These are phyloP conservation scores for Coprinopsis strossmayeri DNA, from an alignment of 768 basidiomycete genomes.

Conservation along the genomic window DNA sequence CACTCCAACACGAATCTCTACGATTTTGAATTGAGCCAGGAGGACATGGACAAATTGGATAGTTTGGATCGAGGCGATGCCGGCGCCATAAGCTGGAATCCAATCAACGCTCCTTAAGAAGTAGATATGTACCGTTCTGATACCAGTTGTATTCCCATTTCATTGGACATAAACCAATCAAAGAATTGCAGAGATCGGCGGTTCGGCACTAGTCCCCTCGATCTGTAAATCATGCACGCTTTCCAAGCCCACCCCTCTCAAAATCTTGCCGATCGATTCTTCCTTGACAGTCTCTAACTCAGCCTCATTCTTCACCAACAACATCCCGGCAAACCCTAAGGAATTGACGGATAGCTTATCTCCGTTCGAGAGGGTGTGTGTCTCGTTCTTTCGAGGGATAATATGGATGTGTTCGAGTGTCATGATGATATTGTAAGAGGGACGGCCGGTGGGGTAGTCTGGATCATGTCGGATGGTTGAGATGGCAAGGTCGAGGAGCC, in stretches of 20 bases:
- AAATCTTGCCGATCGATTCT: conserved; percentile 56
- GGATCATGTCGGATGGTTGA: conserved; percentile 65
- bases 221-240: conserved; percentile 67
- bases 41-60: conserved; percentile 64
- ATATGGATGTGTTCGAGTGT: conserved; percentile 82
- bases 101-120: conserved; percentile 55
- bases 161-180: too few relatives aligned
- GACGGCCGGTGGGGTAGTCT: conserved; percentile 53
- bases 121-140: too few relatives aligned
- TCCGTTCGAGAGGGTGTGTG: conserved; percentile 45
- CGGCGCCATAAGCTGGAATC: conserved; percentile 83
- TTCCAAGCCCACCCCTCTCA: conserved; percentile 56
- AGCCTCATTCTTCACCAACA: conserved; percentile 77
- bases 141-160: too few relatives aligned
- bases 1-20: conserved; percentile 67
- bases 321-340: conserved; percentile 84
- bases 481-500: conserved; percentile 71
- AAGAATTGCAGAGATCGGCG: background rate
- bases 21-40: conserved; percentile 60
- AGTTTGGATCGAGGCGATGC: conserved; percentile 63
- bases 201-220: conserved; percentile 26
- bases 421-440: conserved; percentile 80
- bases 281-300: conserved; percentile 66
- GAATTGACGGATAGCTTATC: conserved; percentile 71
- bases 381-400: conserved; percentile 70